Percentiles rank a stretch among this genome's conserved stretches.
These are phyloP conservation scores for Ophiocordyceps polyrhachis-furcata DNA, from an alignment of 2,329 filamentous ascomycete species.

Conservation along the genomic window DNA sequence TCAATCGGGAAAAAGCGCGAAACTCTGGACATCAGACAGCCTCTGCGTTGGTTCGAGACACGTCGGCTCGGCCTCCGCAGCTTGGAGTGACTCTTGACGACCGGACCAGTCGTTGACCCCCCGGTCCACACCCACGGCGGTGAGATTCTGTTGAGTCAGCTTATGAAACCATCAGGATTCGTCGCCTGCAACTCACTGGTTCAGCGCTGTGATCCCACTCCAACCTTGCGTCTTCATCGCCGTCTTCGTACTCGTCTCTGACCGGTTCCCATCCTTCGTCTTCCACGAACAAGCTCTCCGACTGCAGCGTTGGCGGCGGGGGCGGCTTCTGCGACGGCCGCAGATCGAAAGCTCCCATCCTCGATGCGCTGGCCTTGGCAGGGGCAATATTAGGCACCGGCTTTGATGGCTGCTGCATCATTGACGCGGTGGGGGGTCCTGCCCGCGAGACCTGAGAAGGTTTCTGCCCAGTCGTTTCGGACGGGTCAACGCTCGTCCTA, in stretches of 20 bases:
- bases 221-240: slow-evolving; percentile 46
- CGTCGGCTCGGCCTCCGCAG: slow-evolving; percentile 9
- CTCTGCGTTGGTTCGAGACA: slow-evolving; percentile 53
- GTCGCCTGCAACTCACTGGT: slow-evolving; percentile 26
- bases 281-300: slow-evolving; percentile 57
- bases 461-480: slow-evolving; percentile 11
- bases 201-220: slow-evolving; percentile 57
- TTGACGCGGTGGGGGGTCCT: slow-evolving; percentile 7
- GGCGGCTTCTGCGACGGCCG: slow-evolving; percentile 35
- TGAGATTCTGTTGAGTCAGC: slow-evolving; percentile 22
- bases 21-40: slow-evolving; percentile 43
- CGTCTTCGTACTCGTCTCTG: slow-evolving; percentile 37
- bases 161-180: slow-evolving; percentile 1
- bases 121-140: slow-evolving; percentile 24
- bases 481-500: slow-evolving; percentile 21
- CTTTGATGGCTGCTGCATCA: slow-evolving; percentile 10
- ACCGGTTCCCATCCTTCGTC: slow-evolving; percentile 62
- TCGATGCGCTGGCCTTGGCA: slow-evolving; percentile 16
- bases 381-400: slow-evolving; percentile 15
- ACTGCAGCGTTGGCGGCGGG: slow-evolving; percentile 37
- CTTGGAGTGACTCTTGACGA: slow-evolving; percentile 6
- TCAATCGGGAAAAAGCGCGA: slow-evolving; percentile 23
- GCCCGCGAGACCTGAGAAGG: slow-evolving; percentile 5
- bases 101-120: slow-evolving; percentile 10
- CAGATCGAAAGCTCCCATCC: slow-evolving; percentile 22